Conservation (phyloP, 148 eudicot genomes). For the Mesembryanthemum crystallinum region DNA sequence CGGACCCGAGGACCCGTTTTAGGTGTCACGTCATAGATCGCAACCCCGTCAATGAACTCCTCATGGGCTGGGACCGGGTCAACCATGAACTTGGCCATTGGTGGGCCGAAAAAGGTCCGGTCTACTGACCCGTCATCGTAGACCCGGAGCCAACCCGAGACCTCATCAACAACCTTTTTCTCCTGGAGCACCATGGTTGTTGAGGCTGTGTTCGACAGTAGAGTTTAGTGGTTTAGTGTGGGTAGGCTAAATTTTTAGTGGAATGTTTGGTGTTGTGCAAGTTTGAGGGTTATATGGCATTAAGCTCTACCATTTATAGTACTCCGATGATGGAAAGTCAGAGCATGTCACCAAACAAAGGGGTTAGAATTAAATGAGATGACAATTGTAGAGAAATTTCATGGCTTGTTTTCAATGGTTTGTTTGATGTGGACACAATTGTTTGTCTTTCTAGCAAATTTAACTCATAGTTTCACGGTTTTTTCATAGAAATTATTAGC, state of each 20-base stretch:
- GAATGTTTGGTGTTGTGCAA: neutral
- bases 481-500: too few relatives aligned
- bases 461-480: too few relatives aligned
- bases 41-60: conserved; percentile 54
- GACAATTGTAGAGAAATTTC: conserved; percentile 20
- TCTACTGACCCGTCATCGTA: conserved; percentile 79
- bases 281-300: neutral
- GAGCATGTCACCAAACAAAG: neutral
- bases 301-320: neutral
- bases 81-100: conserved; percentile 62
- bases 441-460: too few relatives aligned
- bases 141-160: conserved; percentile 79
- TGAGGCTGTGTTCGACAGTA: too few relatives aligned
- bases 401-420: neutral
- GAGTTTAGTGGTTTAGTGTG: too few relatives aligned
- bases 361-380: too few relatives aligned
- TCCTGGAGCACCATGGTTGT: conserved; percentile 26
- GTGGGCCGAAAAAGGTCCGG: conserved; percentile 71
- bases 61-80: conserved; percentile 57
- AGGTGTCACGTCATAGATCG: conserved; percentile 42
- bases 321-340: neutral
- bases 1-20: conserved; percentile 42
- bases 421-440: too few relatives aligned
- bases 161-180: conserved; percentile 49
- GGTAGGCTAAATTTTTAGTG: too few relatives aligned